Percentiles rank a stretch among this genome's conserved stretches.
Evolutionary conservation across 179 eudicot genomes (phyloP).

Genomic region (Vitellaria paradoxa): DNA sequence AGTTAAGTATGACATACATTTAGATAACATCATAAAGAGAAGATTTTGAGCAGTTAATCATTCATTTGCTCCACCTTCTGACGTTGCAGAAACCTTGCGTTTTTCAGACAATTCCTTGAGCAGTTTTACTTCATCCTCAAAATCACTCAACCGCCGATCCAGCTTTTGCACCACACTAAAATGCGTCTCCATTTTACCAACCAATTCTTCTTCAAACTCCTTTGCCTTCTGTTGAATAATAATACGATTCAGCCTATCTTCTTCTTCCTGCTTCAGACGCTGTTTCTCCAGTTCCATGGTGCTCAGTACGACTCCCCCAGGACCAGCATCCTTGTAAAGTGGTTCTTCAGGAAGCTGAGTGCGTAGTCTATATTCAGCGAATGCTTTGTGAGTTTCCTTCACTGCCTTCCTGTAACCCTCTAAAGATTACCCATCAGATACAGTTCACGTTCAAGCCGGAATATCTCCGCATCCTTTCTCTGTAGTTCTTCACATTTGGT

Average conservation of each 20-base stretch:
- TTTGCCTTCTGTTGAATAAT: slow-evolving; percentile 25
- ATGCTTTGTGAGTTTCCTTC: slow-evolving; percentile 49
- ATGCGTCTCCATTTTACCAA: slow-evolving; percentile 25
- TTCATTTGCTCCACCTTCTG: slow-evolving; percentile 16
- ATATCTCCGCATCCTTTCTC: slow-evolving; percentile 43
- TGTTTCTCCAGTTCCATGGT: slow-evolving; percentile 61
- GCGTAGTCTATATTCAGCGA: slow-evolving; percentile 56
- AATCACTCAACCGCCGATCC: slow-evolving; percentile 35
- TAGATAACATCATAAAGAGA: not conserved
- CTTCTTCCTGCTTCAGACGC: slow-evolving; percentile 52
- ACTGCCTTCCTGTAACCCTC: slow-evolving; percentile 74
- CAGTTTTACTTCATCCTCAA: slow-evolving; percentile 32
- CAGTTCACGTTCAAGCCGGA: slow-evolving; percentile 69
- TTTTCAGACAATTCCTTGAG: slow-evolving; percentile 37
- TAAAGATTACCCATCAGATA: slow-evolving; percentile 62
- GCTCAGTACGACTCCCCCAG: slow-evolving; percentile 77
- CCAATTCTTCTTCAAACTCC: slow-evolving; percentile 24
- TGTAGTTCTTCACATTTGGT: slow-evolving; percentile 45
- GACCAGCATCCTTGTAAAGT: slow-evolving; percentile 76
- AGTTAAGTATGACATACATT: not conserved
- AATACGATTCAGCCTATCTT: slow-evolving; percentile 34
- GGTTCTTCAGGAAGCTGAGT: slow-evolving; percentile 60
- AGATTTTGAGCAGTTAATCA: not conserved
- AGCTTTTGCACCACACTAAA: slow-evolving; percentile 24
- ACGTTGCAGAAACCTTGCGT: slow-evolving; percentile 23